A percentile compares a stretch with the other conserved stretches of the same genome.
Conservation (phyloP, 176 grass and related monocot species). For the Lolium rigidum region DNA sequence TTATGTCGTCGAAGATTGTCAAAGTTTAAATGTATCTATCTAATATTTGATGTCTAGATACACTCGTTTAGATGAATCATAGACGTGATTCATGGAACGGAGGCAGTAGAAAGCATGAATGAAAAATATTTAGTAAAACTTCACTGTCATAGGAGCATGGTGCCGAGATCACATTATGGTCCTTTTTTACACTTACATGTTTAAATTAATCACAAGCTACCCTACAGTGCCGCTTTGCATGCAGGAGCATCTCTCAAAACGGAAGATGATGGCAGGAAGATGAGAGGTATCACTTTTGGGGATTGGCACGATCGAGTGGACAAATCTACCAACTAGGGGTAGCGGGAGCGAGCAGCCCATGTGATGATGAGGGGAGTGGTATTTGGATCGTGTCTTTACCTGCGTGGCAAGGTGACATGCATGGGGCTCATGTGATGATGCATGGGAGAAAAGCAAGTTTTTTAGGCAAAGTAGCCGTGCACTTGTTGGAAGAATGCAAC, state of each 20-base stretch:
- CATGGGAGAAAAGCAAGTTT: slow-evolving; percentile 31
- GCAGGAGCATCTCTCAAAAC: background rate
- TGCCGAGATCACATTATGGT: no score
- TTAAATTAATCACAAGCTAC: background rate
- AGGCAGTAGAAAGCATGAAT: no score
- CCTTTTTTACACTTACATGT: background rate
- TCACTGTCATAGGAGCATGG: no score
- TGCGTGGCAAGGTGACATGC: slow-evolving; percentile 44
- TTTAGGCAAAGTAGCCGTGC: slow-evolving; percentile 1
- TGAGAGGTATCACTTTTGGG: slow-evolving; percentile 38
- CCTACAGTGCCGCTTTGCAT: no score
- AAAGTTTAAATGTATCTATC: no score
- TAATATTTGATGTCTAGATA: no score
- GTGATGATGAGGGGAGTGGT: slow-evolving; percentile 24
- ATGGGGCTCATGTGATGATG: slow-evolving; percentile 38
- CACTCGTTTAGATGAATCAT: no score
- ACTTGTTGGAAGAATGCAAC: slow-evolving; percentile 29
- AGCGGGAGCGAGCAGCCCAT: slow-evolving; percentile 22
- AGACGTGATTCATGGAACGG: no score
- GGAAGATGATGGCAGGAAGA: slow-evolving; percentile 36
- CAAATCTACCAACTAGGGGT: slow-evolving; percentile 24
- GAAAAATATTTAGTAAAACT: no score
- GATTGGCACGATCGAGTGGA: slow-evolving; percentile 27
- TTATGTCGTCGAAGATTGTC: no score
- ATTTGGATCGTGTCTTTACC: slow-evolving; percentile 31